Evolutionary conservation across 345 rosid genomes (phyloP), one percentile per base, ranked within the genome.

Genomic region (Firmiana major): DNA sequence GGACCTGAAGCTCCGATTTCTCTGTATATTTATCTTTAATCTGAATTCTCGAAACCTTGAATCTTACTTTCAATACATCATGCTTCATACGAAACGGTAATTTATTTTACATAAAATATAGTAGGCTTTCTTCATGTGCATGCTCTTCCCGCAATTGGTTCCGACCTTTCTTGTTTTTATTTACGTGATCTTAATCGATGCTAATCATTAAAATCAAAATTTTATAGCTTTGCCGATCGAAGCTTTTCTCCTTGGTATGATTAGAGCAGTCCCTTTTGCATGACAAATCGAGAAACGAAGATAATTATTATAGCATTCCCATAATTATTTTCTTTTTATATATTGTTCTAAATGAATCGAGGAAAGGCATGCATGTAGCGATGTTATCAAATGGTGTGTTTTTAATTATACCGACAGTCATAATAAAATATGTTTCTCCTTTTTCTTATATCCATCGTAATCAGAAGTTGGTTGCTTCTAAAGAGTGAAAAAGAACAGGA

Each of bases 351-450:
- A 36, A 57, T 48, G 31, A 58, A 48, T 26, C 28, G 21, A 26
- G 40, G 40, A 38, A 63, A 3, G 45, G 12, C 69, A 36, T 36
- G 60, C 15, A 73, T 31, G 34, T 31, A 31, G 75, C 60, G 46
- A 46, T 78, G 79, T 71, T 71, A 45, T 73, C 75, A 42, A 69
- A 77, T 16, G 79, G 69, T 11, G 40, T 60, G 83, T 42, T 60
- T n/a, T 81, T 70, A 72, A 80, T 83, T 66, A 75, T 83, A 21
- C 73, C 49, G 57, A 79, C 78, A 62, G 63, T 51, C 8, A 59
- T 45, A 45, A 15, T 57, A 13, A 15, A 65, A 21, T 11, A 22
- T 49, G n/a, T 40, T 34, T 15, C 31, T 49, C 19, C 15, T n/a
- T 45, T 3, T 64, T 24, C 53, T 49, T 49, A 1, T 5, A 53